Conservation (phyloP, 495 filamentous ascomycete genomes). For the Sordaria brevicollis region DNA sequence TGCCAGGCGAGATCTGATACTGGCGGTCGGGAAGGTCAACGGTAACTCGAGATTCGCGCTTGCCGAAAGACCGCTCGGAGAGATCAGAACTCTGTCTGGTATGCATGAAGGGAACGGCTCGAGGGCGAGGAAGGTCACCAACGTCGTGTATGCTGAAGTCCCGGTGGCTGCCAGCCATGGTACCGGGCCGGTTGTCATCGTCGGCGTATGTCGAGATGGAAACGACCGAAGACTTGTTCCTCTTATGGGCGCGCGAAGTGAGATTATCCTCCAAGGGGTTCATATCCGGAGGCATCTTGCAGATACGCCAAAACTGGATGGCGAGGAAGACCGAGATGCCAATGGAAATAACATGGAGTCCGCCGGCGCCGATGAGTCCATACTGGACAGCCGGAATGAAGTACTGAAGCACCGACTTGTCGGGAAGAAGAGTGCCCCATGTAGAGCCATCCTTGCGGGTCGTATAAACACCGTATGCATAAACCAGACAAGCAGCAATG, state of each 20-base stretch:
- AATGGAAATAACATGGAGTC: conserved; percentile 60
- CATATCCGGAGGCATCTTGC: conserved; percentile 76
- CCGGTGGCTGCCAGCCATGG: conserved; percentile 36
- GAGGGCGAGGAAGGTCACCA: conserved; percentile 48
- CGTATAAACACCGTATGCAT: conserved; percentile 58
- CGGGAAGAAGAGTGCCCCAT: conserved; percentile 54
- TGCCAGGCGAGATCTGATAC: conserved; percentile 35
- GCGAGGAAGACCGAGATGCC: conserved; percentile 59
- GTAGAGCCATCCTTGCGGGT: conserved; percentile 38
- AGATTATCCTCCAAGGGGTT: conserved; percentile 82
- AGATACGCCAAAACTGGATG: conserved; percentile 69
- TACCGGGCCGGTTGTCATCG: conserved; percentile 38
- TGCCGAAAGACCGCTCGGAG: conserved; percentile 41
- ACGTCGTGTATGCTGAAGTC: conserved; percentile 34
- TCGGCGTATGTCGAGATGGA: conserved; percentile 42
- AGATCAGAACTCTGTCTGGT: conserved; percentile 40
- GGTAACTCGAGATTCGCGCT: conserved; percentile 33
- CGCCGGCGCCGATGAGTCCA: conserved; percentile 46
- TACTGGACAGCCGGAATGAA: conserved; percentile 57
- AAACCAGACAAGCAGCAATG: conserved; percentile 61
- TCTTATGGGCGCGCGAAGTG: conserved; percentile 64
- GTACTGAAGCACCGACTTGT: conserved; percentile 33
- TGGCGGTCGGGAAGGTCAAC: conserved; percentile 38
- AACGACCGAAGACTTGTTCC: conserved; percentile 61
- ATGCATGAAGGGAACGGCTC: conserved; percentile 64